Conservation (phyloP, 2,329 filamentous ascomycete genomes). For the Rhynchosporium agropyri region DNA sequence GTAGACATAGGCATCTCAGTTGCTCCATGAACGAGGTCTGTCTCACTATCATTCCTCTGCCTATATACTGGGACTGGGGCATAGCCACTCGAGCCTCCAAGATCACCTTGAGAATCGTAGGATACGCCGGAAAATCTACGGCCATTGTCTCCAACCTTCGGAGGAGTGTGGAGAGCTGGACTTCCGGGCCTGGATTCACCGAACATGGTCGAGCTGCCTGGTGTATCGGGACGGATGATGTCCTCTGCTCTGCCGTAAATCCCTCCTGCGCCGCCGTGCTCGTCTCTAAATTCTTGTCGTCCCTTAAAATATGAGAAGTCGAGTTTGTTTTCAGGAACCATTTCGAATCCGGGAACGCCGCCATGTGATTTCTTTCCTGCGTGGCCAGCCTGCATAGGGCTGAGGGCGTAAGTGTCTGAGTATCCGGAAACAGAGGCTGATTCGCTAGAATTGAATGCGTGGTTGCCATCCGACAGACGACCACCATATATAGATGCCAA, state of each 20-base stretch:
- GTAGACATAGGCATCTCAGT: conserved; percentile 53
- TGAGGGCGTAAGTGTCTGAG: conserved; percentile 79
- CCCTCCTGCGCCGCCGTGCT: conserved; percentile 74
- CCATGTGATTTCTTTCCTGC: conserved; percentile 45
- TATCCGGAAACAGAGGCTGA: conserved; percentile 68
- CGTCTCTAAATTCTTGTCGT: conserved; percentile 81
- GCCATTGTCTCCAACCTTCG: conserved; percentile 7
- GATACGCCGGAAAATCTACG: conserved; percentile 28
- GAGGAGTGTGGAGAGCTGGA: conserved; percentile 22
- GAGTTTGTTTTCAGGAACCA: conserved; percentile 83
- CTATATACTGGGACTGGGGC: conserved; percentile 45
- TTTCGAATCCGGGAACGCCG: conserved; percentile 75
- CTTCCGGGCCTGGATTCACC: conserved; percentile 38
- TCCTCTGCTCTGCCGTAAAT: conserved; percentile 64
- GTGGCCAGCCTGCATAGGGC: conserved; percentile 66
- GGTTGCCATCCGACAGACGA: conserved; percentile 69
- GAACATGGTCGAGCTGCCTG: conserved; percentile 32
- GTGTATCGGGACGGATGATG: conserved; percentile 47
- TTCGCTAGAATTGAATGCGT: conserved; percentile 56
- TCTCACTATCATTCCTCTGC: conserved; percentile 53
- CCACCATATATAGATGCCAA: conserved; percentile 86
- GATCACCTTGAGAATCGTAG: conserved; percentile 16
- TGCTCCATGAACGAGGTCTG: conserved; percentile 54
- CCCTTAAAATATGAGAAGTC: conserved; percentile 93
- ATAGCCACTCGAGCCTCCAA: background rate